phyloP scores from a whole-genome alignment of 2,329 filamentous ascomycete species.

The Aspergillus transmontanensis region DNA sequence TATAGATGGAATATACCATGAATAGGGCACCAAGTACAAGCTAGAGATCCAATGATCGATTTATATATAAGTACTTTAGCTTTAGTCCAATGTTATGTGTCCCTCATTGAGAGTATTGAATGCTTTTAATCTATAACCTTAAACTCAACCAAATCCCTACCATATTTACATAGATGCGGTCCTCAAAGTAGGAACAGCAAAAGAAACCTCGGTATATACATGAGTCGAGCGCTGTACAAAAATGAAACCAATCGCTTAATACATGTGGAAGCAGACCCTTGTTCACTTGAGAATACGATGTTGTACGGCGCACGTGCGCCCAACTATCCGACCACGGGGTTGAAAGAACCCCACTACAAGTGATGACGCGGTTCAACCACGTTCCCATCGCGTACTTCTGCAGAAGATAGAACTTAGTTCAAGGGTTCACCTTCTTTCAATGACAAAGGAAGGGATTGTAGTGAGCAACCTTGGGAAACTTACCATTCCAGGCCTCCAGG shows the following conservation, averaged over 20 bases:
- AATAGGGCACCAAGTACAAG: background rate
- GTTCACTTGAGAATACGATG: background rate
- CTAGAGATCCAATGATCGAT: background rate
- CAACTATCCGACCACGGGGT: background rate
- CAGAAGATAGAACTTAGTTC: background rate
- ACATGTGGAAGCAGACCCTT: background rate
- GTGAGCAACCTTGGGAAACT: slow-evolving; percentile 9
- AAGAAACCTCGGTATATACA: background rate
- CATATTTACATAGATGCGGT: background rate
- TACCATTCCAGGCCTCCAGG: slow-evolving; percentile 34
- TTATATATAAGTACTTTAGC: background rate
- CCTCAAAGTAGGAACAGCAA: background rate
- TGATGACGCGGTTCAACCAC: background rate
- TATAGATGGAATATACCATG: background rate
- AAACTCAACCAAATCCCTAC: background rate
- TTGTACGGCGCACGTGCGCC: background rate
- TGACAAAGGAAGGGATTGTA: background rate
- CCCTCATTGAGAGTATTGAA: background rate
- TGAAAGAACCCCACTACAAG: background rate
- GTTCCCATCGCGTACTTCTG: background rate
- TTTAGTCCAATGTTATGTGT: no score
- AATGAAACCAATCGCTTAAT: background rate
- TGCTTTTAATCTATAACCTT: background rate
- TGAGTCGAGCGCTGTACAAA: background rate
- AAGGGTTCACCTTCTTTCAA: background rate